phyloP scores from a whole-genome alignment of 1,139 yeast genomes.

The Taphrina communis region DNA sequence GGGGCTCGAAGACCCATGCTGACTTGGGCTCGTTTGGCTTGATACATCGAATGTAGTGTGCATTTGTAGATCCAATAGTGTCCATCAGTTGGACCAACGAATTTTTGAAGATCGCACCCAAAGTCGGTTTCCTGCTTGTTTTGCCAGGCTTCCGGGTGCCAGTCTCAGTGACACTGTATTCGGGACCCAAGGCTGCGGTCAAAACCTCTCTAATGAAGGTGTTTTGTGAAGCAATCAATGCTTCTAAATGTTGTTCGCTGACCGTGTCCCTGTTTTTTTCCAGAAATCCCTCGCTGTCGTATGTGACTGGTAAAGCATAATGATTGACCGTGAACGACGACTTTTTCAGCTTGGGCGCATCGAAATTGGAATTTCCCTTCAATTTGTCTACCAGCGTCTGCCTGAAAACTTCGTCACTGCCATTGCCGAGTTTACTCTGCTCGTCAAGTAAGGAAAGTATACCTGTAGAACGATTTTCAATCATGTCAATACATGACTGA shows the following conservation, averaged over 20 bases:
- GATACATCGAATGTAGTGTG: slow-evolving; percentile 95
- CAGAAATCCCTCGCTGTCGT: slow-evolving; percentile 91
- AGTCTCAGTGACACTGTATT: slow-evolving; percentile 43
- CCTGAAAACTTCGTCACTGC: slow-evolving; percentile 85
- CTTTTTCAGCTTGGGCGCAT: slow-evolving; percentile 93
- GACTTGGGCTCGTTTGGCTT: slow-evolving; percentile 93
- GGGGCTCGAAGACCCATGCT: slow-evolving; percentile 95
- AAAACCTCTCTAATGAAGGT: slow-evolving; percentile 68
- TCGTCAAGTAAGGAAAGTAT: slow-evolving; percentile 87
- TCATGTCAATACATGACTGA: slow-evolving; percentile 93
- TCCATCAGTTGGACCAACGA: slow-evolving; percentile 91
- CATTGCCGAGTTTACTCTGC: slow-evolving; percentile 93
- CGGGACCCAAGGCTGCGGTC: slow-evolving; percentile 60
- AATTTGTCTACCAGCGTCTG: slow-evolving; percentile 66
- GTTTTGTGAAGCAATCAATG: slow-evolving; percentile 72
- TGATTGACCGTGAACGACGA: slow-evolving; percentile 88
- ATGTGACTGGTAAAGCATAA: slow-evolving; percentile 91
- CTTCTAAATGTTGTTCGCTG: slow-evolving; percentile 92
- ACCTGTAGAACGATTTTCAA: slow-evolving; percentile 82
- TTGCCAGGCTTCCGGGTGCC: slow-evolving; percentile 49
- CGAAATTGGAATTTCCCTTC: slow-evolving; percentile 84
- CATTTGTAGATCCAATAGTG: slow-evolving; percentile 92
- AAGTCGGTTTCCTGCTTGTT: slow-evolving; percentile 81
- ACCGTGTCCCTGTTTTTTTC: slow-evolving; percentile 98
- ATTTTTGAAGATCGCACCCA: slow-evolving; percentile 91